Base-by-base conservation (phyloP, 2,329 filamentous ascomycete genomes). In the Xylariales sp. region DNA sequence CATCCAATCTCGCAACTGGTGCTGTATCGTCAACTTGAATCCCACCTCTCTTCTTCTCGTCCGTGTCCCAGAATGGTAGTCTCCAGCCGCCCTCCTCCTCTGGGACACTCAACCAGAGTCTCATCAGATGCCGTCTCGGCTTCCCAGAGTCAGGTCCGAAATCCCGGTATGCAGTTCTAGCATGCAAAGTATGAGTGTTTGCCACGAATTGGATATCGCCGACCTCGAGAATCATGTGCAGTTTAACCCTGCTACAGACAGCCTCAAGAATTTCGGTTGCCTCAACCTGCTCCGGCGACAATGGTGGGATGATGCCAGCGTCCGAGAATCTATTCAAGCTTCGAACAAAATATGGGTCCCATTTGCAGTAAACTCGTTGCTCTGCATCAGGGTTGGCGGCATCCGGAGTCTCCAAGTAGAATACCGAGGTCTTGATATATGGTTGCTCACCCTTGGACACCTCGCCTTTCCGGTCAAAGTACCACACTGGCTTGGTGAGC, bases 401-500 rank as follows among this genome's bases (percentile, higher is more conserved):
- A 48, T 60, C 57, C 9, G 55, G 50, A 7, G 76, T 78, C 68
- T 94, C 88, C 4, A 89, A 68, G 60, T 89, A 94, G 52, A 93
- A 78, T 14, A 95, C 78, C 10, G 78, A 74, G 22, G 83, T 80
- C 31, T 74, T 72, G 53, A 88, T 86, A 65, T 81, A 94, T 43
- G 82, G 80, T 41, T 90, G 78, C 62, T 94, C 74, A 10, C 86
- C 88, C 11, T 71, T 66, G 16, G 80, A 86, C 1, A 78, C 80
- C 69, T 95, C 88, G 9, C 88, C 88, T 69, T 95, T 95, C 41
- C 88, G 83, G 64, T 95, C 88, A 61, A 94, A 91, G 68, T 94
- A 93, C 88, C 88, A 95, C 49, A 88, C 79, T 1, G 88, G 88
- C 59, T 82, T 67, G 1, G 85, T 84, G 40, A 95, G 70, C 5